A percentile compares a stretch with the other conserved stretches of the same genome.
Conservation (phyloP, 768 basidiomycete species). For the Boletus vinaceobasis region DNA sequence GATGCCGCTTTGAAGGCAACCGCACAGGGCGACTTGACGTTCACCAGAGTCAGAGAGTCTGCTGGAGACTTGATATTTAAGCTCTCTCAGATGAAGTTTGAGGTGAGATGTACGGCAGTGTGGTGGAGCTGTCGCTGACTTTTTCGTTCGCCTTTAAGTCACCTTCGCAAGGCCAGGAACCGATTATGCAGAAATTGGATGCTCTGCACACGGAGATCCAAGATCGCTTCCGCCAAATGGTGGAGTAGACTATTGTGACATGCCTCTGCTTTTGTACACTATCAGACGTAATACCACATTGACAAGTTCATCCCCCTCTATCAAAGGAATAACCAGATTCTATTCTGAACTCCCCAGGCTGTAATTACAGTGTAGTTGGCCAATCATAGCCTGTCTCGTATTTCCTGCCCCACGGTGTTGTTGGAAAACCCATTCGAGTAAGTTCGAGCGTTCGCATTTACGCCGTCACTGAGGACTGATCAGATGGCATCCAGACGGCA, state of each 20-base stretch:
- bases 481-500: background rate
- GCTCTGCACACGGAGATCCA: slow-evolving; percentile 80
- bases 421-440: background rate
- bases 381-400: too few species aligned
- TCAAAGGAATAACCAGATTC: background rate
- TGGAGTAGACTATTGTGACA: slow-evolving; percentile 48
- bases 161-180: slow-evolving; percentile 86
- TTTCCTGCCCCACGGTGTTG: background rate
- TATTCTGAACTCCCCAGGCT: background rate
- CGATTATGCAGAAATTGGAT: slow-evolving; percentile 80
- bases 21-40: slow-evolving; percentile 77
- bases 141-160: slow-evolving; percentile 46
- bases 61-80: slow-evolving; percentile 90
- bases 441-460: background rate
- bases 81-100: slow-evolving; percentile 99
- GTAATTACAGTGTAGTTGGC: too few species aligned
- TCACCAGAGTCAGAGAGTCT: slow-evolving; percentile 82
- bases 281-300: slow-evolving; percentile 20
- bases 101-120: slow-evolving; percentile 49
- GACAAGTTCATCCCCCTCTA: background rate
- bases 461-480: background rate
- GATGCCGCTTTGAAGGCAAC: slow-evolving; percentile 87
- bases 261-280: slow-evolving; percentile 16
- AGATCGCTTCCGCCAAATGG: slow-evolving; percentile 87
- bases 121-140: slow-evolving; percentile 7